Evolutionary conservation across 2,329 filamentous ascomycete species (phyloP).

Genomic region (Huntiella decipiens): DNA sequence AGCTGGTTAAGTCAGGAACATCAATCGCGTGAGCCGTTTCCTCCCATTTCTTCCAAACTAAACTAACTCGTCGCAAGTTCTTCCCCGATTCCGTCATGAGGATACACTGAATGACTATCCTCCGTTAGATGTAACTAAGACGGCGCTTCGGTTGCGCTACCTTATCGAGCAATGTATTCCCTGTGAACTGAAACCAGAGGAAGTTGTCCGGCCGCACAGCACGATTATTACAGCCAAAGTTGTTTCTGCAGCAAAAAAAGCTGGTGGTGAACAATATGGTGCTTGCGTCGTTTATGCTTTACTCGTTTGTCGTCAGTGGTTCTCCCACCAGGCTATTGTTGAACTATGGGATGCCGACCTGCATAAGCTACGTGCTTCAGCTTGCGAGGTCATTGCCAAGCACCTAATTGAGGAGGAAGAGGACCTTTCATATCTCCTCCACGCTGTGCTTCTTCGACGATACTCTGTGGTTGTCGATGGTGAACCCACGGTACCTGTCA

Average conservation of each 20-base stretch:
- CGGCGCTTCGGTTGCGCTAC: conserved; percentile 76
- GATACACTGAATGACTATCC: conserved; percentile 35
- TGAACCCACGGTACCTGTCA: conserved; percentile 53
- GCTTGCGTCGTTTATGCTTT: conserved; percentile 74
- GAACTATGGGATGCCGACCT: conserved; percentile 90
- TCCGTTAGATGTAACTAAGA: conserved; percentile 65
- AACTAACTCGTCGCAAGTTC: conserved; percentile 27
- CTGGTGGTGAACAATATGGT: conserved; percentile 45
- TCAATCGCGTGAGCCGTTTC: conserved; percentile 1
- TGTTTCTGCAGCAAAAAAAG: conserved; percentile 59
- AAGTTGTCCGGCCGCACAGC: conserved; percentile 65
- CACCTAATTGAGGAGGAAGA: conserved; percentile 49
- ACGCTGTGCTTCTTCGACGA: conserved; percentile 65
- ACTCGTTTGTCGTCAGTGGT: conserved; percentile 53
- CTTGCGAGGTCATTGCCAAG: conserved; percentile 88
- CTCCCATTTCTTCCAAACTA: not conserved
- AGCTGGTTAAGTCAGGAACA: conserved; percentile 3
- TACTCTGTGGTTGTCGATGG: conserved; percentile 66
- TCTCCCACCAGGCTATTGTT: conserved; percentile 54
- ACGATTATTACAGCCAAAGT: conserved; percentile 67
- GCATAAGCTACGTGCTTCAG: conserved; percentile 56
- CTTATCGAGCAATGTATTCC: conserved; percentile 78
- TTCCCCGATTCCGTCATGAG: conserved; percentile 39
- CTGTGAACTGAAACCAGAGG: conserved; percentile 64
- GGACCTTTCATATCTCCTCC: conserved; percentile 57